Evolutionary conservation across 495 filamentous ascomycete species (phyloP), one percentile per base, ranked within the genome.

Genomic region (Aspergillus hancockii): DNA sequence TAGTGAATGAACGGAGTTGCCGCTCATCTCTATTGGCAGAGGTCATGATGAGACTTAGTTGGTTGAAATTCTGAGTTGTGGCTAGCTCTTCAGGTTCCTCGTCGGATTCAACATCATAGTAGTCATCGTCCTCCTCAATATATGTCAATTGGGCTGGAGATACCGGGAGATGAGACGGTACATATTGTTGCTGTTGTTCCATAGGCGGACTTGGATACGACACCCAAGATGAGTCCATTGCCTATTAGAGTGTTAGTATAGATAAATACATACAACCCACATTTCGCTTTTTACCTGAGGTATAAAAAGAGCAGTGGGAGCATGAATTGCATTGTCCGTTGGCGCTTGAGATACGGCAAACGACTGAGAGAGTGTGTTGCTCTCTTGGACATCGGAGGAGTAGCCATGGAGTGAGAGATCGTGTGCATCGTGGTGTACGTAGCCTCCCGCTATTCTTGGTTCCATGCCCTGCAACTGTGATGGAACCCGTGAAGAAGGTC

Each of bases 91-190:
- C 77, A 75, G 76, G 75, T 56, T 93, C 90, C 55, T 91, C 88
- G 53, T 91, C 89, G 2, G 87, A 85, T 46, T 85, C 75, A 16
- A 89, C 79, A 64, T 88, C 85, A 53, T 80, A 86, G 58, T 80
- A 82, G 32, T 87, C 83, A 58, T 85, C 82, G 47, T 83, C 74
- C 32, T 80, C 76, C 21, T 85, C 80, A 18, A 81, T 66, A 63
- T 75, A 70, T 10, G 65, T 31, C 16, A 69, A 34, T 19, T 71
- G 67, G 3, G 63, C 45, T 19, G 41, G 32, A 60, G 63, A 30
- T 49, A 60, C 31, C 49, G 59, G 12, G 45, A 41, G 46, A 46
- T 25, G 23, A 23, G 7, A 2, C 12, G 19, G 51, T 53, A 23
- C 7, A 7, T 40, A 16, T 41, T 53, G 31, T 53, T 53, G 66